Evolutionary conservation across 805 yeast species (phyloP).

Genomic region (Komagataella pastoris): DNA sequence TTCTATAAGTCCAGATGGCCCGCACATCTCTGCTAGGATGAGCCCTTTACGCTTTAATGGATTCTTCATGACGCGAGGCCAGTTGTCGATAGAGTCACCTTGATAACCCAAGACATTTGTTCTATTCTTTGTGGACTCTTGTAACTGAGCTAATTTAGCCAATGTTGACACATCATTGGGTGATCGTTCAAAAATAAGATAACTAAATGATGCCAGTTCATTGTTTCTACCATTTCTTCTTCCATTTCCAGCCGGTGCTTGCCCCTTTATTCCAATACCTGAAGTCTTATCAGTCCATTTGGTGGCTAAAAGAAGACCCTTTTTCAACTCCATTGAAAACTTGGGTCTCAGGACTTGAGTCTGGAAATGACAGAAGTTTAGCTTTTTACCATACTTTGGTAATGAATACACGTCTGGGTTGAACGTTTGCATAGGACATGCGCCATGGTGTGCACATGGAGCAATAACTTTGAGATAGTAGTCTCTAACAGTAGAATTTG

Average conservation of each 20-base stretch:
- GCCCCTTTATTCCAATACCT: constrained; percentile 36
- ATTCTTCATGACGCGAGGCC: constrained; percentile 63
- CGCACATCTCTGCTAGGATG: constrained; percentile 68
- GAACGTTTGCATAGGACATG: constrained; percentile 75
- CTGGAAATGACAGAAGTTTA: constrained; percentile 65
- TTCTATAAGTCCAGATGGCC: constrained; percentile 69
- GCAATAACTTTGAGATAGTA: constrained; percentile 52
- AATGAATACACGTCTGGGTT: constrained; percentile 53
- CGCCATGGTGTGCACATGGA: constrained; percentile 83
- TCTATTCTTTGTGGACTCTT: constrained; percentile 11
- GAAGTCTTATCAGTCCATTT: constrained; percentile 52
- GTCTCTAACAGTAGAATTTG: constrained; percentile 4
- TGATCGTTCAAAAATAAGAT: constrained; percentile 57
- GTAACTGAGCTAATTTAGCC: constrained; percentile 24
- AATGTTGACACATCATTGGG: constrained; percentile 26
- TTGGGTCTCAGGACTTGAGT: constrained; percentile 67
- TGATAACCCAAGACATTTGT: constrained; percentile 10
- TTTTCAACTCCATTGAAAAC: constrained; percentile 70
- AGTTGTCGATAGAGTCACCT: constrained; percentile 20
- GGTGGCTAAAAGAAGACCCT: constrained; percentile 63
- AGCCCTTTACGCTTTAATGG: constrained; percentile 78
- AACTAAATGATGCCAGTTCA: constrained; percentile 64
- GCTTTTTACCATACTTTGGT: constrained; percentile 37
- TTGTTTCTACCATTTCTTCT: constrained; percentile 57
- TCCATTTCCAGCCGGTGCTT: constrained; percentile 57